Evolutionary conservation across 2,329 filamentous ascomycete genomes (phyloP), one percentile per base, ranked within the genome.

Genomic region (Ceratocystis variospora): DNA sequence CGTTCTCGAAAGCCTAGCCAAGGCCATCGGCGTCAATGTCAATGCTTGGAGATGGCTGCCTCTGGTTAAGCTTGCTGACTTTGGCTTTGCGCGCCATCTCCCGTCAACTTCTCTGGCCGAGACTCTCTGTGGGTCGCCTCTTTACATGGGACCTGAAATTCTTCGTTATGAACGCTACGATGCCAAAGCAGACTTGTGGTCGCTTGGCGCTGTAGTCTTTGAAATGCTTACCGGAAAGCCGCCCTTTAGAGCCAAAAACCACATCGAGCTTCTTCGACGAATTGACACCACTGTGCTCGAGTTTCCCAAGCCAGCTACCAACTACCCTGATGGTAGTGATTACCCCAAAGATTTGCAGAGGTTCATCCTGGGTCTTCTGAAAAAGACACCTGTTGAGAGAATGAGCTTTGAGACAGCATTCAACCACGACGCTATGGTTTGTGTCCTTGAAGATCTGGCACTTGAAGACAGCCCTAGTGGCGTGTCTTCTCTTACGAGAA

Each of bases 111-210:
- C 92, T 4, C 81, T 99, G 69, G 94, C 94, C 10, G 94, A 99
- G 75, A 99, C 94, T 0, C 83, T 99, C 0, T 99, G 94, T 75
- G 94, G 94, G 19, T 97, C 94, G 12, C 94, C 94, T 8, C 79
- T 99, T 31, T 99, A 99, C 78, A 99, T 99, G 94, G 94, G 94
- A 0, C 94, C 94, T 3, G 94, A 99, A 77, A 99, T 99, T 70
- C 80, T 99, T 69, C 87, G 92, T 68, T 99, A 97, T 72, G 92
- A 99, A 75, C 93, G 93, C 73, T 99, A 99, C 75, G 93, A 96
- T 77, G 90, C 93, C 69, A 96, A 96, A 76, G 93, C 92, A 61
- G 94, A 99, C 77, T 79, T 99, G 44, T 99, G 94, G 94, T 99
- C 94, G 25, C 90, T 96, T 44, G 94, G 94, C 63, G 96, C 94